Evolutionary conservation across 2,329 filamentous ascomycete species (phyloP).

Genomic region (Ceratocystis harringtonii): DNA sequence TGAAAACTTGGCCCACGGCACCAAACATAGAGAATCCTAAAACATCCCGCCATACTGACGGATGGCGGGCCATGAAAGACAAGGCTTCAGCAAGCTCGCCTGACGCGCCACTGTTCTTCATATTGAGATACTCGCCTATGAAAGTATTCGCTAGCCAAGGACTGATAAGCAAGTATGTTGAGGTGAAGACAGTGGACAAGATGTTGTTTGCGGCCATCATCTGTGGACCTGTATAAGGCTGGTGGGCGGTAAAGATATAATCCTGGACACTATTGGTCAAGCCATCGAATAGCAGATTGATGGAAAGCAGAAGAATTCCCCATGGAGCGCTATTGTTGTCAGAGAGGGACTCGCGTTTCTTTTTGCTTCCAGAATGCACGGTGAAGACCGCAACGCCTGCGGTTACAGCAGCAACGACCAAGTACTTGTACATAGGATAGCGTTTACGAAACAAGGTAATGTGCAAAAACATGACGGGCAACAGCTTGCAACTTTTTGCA

Average conservation of each 20-base stretch:
- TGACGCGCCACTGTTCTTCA: conserved; percentile 48
- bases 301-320: conserved; percentile 66
- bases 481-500: conserved; percentile 92
- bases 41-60: conserved; percentile 71
- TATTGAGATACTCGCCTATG: conserved; percentile 49
- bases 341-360: conserved; percentile 30
- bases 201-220: conserved; percentile 99
- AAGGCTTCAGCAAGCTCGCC: conserved; percentile 69
- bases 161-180: conserved; percentile 57
- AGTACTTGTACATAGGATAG: conserved; percentile 93
- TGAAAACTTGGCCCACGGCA: conserved; percentile 89
- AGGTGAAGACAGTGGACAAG: conserved; percentile 65
- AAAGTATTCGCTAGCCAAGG: conserved; percentile 63
- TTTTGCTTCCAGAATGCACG: conserved; percentile 54
- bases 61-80: conserved; percentile 65
- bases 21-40: conserved; percentile 81
- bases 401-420: conserved; percentile 81
- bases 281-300: conserved; percentile 91
- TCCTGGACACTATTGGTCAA: conserved; percentile 95
- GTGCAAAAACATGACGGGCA: conserved; percentile 97
- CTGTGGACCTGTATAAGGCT: conserved; percentile 75
- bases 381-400: conserved; percentile 90
- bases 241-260: conserved; percentile 71
- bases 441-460: conserved; percentile 76
- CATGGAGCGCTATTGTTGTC: conserved; percentile 45